Conservation (phyloP, 73 alveolate species). For the Paramecium octaurelia region DNA sequence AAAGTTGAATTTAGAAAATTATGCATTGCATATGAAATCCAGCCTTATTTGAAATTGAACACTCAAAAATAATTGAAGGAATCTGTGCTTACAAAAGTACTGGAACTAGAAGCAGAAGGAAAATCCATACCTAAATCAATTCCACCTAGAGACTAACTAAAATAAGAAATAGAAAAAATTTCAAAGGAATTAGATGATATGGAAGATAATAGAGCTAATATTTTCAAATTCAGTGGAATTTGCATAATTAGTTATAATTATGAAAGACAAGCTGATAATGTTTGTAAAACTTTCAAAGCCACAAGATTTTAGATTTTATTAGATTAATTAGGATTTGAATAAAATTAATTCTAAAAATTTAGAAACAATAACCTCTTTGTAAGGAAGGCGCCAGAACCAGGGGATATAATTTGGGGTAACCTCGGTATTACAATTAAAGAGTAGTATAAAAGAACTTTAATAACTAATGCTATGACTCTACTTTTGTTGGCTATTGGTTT, state of each 20-base stretch:
- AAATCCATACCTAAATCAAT: neutral
- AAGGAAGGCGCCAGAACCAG: constrained; percentile 25
- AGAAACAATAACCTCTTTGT: neutral
- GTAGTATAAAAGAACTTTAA: neutral
- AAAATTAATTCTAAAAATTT: neutral
- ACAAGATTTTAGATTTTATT: neutral
- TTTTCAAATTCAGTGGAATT: neutral
- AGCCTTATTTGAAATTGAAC: neutral
- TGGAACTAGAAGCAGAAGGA: neutral
- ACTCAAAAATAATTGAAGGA: neutral
- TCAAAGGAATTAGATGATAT: neutral
- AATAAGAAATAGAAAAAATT: neutral
- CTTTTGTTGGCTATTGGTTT: neutral
- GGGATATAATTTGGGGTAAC: constrained; percentile 31
- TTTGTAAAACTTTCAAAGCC: neutral
- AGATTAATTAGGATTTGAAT: neutral
- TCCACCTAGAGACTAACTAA: neutral
- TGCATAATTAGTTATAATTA: neutral
- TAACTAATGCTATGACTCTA: neutral
- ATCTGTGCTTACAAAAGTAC: neutral
- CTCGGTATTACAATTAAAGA: neutral
- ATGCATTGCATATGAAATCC: neutral
- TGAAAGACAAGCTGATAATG: neutral
- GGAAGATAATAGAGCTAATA: neutral
- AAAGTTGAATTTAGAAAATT: neutral